Base-by-base conservation (phyloP, 139 green algal species). In the Chlamydomonas sp. region DNA sequence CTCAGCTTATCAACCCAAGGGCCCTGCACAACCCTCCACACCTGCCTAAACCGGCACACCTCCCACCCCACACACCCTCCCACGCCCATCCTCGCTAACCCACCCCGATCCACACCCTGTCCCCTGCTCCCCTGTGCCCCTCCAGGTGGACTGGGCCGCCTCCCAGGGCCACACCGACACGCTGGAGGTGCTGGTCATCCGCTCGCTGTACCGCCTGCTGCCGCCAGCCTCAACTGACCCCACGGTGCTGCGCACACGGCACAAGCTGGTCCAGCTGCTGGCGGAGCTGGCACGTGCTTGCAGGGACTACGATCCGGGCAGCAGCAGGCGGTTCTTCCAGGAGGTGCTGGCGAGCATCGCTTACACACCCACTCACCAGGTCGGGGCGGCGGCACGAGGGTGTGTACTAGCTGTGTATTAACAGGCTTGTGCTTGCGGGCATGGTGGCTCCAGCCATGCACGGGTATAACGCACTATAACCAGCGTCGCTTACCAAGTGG, bases 161-260 rank as follows among this genome's bases (percentile, higher is more conserved):
- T 82, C 77, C 60, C 77, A 82, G 63, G 77, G 77, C 61, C 77
- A 82, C 61, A 82, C 77, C 61, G 77, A 82, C 77, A 82, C 77
- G 15, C 57, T 82, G 3, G 77, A 82, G 77, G 77, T 82, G 77
- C 77, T 82, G 61, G 17, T 82, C 17, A 8, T 82, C 17, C 61
- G 77, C 7, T 82, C 77, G 60, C 77, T 82, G 61, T 82, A 82
- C 61, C 71, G 66, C 20, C 77, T 82, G 77, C 77, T 82, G 63
- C 77, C 77, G 8, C 17, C 16, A 4, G 77, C 57, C 18, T 58
- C 61, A 14, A 17, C 60, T 18, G 77, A 82, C 63, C 77, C 59
- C 6, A 6, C 58, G 18, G 77, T 82, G 16, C 20, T 82, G 17
- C 16, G 60, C 8, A 82, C 77, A 0, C 77, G 77, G 4, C 71